Evolutionary conservation across 768 basidiomycete species (phyloP).

Genomic region (Chlorophyllum brunneum): DNA sequence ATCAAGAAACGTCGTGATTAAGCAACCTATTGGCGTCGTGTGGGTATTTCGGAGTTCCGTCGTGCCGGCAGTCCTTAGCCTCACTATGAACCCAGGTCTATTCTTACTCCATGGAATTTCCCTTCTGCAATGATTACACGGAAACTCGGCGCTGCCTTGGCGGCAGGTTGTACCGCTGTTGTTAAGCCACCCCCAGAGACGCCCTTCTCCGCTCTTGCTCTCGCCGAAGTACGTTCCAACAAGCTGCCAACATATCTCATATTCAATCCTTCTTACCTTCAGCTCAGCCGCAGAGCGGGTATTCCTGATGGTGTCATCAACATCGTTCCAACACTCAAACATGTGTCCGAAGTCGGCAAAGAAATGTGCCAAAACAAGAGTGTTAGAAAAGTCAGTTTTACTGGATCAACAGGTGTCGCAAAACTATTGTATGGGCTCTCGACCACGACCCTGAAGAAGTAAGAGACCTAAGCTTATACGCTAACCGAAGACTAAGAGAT

Average conservation of each 20-base stretch:
- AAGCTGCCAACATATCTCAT: neutral
- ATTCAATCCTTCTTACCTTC: neutral
- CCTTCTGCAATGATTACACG: slow-evolving; percentile 93
- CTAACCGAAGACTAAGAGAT: slow-evolving; percentile 1
- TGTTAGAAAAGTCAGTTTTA: slow-evolving; percentile 90
- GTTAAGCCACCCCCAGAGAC: slow-evolving; percentile 96
- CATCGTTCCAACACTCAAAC: slow-evolving; percentile 82
- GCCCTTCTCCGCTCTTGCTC: slow-evolving; percentile 87
- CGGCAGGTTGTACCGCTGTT: slow-evolving; percentile 94
- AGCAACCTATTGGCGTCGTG: slow-evolving; percentile 81
- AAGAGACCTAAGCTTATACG: slow-evolving; percentile 16
- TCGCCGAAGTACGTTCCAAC: slow-evolving; percentile 69
- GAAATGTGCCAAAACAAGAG: slow-evolving; percentile 89
- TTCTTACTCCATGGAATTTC: slow-evolving; percentile 90
- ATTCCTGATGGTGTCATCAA: slow-evolving; percentile 95
- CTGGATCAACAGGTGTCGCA: slow-evolving; percentile 81
- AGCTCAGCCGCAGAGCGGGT: slow-evolving; percentile 88
- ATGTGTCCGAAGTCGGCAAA: slow-evolving; percentile 83
- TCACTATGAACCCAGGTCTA: slow-evolving; percentile 45
- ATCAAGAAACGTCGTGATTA: slow-evolving; percentile 83
- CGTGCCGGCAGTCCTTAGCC: neutral
- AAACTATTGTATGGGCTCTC: slow-evolving; percentile 72
- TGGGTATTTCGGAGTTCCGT: slow-evolving; percentile 20
- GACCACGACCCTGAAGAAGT: slow-evolving; percentile 82
- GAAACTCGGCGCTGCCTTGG: slow-evolving; percentile 86